Base-by-base conservation (phyloP, 805 yeast genomes). In the Candida incommunis region DNA sequence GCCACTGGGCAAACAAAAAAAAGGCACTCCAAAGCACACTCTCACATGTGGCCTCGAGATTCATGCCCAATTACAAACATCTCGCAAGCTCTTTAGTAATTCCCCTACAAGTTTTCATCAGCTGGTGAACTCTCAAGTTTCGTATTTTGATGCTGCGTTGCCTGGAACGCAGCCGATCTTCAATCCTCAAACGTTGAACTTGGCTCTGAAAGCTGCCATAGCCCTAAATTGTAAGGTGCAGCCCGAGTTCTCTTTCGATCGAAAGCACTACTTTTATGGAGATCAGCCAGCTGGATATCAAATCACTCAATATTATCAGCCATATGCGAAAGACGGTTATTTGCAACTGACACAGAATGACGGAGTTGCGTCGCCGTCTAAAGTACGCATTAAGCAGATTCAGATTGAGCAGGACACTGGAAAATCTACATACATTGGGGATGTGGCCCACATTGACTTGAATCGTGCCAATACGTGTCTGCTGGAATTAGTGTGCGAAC, bases 231-330 rank as follows among this genome's bases (percentile, higher is more conserved):
- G 85, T 47, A 58, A 67, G 0, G 70, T 92, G 15, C 74, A 74
- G 47, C 51, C 61, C 0, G 50, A 56, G 4, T 82, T 90, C 1
- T 67, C 79, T 1, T 92, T 92, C 60, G 98, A 92, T 57, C 69
- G 98, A 52, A 92, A 92, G 61, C 98, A 92, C 60, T 92, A 92
- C 60, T 87, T 92, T 61, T 92, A 92, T 60, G 90, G 88, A 1
- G 98, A 92, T 61, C 97, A 92, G 59, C 98, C 98, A 0, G 63
- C 82, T 44, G 98, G 98, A 1, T 92, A 87, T 62, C 98, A 92
- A 60, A 82, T 92, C 43, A 92, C 98, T 0, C 98, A 92, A 62
- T 83, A 77, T 56, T 85, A 74, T 58, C 70, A 71, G 27, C 96
- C 97, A 1, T 67, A 84, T 41, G 92, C 96, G 1, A 66, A 61